phyloP scores from a whole-genome alignment of 768 basidiomycete species.

The Amanita rubescens region DNA sequence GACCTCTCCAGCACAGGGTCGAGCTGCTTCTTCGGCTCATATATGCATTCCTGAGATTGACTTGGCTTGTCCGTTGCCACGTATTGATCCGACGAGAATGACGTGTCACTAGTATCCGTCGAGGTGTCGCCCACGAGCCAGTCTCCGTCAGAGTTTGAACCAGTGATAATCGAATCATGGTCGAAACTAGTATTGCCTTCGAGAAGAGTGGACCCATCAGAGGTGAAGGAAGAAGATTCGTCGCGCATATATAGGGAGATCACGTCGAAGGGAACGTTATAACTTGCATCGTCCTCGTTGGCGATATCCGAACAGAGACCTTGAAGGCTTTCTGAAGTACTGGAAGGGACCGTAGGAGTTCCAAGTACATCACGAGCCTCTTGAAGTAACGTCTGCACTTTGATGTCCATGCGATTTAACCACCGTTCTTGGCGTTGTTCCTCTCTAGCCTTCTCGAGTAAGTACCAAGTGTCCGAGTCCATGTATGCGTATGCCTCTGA shows the following conservation, averaged over 20 bases:
- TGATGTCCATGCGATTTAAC: slow-evolving; percentile 3
- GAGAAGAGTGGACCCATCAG: background rate
- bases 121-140: slow-evolving; percentile 1
- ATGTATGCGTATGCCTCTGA: background rate
- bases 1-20: background rate
- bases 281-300: background rate
- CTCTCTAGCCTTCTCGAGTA: background rate
- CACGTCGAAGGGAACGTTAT: background rate
- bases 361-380: slow-evolving; percentile 2
- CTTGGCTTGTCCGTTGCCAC: background rate
- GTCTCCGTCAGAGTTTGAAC: background rate
- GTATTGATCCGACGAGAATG: background rate
- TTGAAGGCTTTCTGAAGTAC: background rate
- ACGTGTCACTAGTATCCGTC: background rate
- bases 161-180: background rate
- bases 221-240: background rate
- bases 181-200: background rate
- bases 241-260: background rate
- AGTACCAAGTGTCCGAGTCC: background rate
- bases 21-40: background rate
- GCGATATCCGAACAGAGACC: background rate
- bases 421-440: background rate
- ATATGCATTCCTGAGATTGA: background rate
- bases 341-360: background rate
- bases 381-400: slow-evolving; percentile 4